These are phyloP conservation scores for Phytopythium montanum DNA, from an alignment of 352 stramenopile genomes.

Conservation along the genomic window DNA sequence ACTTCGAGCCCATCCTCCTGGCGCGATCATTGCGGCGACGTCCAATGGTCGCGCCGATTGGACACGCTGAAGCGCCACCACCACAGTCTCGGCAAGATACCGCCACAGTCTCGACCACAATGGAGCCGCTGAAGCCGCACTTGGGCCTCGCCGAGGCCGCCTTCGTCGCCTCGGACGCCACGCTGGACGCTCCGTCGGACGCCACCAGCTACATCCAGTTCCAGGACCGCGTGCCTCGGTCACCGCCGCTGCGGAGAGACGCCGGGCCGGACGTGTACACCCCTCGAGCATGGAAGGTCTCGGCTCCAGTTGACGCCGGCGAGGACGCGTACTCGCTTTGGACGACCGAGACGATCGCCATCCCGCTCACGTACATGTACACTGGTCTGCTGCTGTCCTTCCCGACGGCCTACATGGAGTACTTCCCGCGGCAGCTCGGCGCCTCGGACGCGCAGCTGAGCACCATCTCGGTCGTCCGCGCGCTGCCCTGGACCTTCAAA, in stretches of 20 bases:
- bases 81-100: too few species aligned
- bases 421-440: conserved; percentile 55
- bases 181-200: conserved; percentile 4
- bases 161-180: background rate
- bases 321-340: conserved; percentile 38
- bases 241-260: conserved; percentile 1
- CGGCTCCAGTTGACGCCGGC: conserved; percentile 7
- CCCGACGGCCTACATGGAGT: conserved; percentile 71
- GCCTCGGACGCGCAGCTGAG: conserved; percentile 70
- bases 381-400: conserved; percentile 66
- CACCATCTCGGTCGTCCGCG: conserved; percentile 61
- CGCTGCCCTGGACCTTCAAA: conserved; percentile 79
- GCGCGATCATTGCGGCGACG: too few species aligned
- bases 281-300: background rate
- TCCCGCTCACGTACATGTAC: conserved; percentile 78
- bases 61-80: too few species aligned
- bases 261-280: background rate
- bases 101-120: background rate
- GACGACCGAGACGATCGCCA: conserved; percentile 45
- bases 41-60: too few species aligned
- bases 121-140: background rate
- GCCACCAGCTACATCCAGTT: conserved; percentile 8
- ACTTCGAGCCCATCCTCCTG: too few species aligned
- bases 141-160: background rate
- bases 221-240: background rate